Evolutionary conservation across 2,329 filamentous ascomycete species (phyloP), one percentile per base, ranked within the genome.

Genomic region (Septoria linicola): DNA sequence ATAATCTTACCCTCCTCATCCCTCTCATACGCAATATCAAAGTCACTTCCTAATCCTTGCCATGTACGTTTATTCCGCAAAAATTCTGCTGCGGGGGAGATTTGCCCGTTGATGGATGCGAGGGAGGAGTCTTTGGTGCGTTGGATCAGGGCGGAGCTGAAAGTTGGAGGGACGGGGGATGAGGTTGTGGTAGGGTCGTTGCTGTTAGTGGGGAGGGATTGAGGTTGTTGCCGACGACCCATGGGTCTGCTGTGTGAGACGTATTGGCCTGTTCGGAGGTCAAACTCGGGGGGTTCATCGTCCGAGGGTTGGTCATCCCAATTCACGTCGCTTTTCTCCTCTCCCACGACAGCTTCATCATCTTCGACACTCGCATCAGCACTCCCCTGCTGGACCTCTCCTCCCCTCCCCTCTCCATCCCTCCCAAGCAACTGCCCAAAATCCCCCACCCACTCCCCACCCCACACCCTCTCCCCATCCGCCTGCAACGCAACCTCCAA

Each of bases 41-140:
- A 95, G 67, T 99, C 93, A 55, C 83, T 95, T 0, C 93, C 93
- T 19, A 99, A 72, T 0, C 93, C 93, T 65, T 87, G 87, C 93
- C 93, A 99, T 3, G 89, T 95, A 50, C 93, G 76, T 63, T 91
- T 82, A 3, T 85, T 87, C 25, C 85, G 81, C 57, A 99, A 73
- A 61, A 82, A 97, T 68, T 96, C 89, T 0, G 93, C 93, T 0
- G 89, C 93, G 0, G 93, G 93, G 39, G 92, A 97, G n/a, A 87
- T 77, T 0, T 92, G 81, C 5, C 90, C 89, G 44, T 91, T 92
- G 60, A 97, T 83, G 39, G 84, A 84, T 0, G 89, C 86, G 14
- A 97, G 61, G 58, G 95, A 87, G 14, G 5, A 5, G 2, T 85
- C 83, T 47, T 82, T 84, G 58, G 75, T 66, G 61, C 83, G 77